Evolutionary conservation across 345 rosid species (phyloP), one percentile per base, ranked within the genome.

Genomic region (Alliaria petiolata): DNA sequence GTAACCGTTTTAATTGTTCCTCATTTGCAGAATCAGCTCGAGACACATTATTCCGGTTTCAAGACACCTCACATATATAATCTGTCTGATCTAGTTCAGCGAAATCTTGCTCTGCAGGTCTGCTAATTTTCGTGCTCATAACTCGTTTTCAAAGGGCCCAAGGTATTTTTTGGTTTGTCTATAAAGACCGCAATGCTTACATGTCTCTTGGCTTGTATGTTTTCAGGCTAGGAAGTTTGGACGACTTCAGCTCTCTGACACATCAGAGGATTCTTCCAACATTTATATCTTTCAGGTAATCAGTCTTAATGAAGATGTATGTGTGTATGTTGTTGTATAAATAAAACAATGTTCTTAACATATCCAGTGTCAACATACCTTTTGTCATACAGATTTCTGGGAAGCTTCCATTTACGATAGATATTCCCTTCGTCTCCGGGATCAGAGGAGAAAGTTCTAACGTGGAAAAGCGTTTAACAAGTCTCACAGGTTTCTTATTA

Each of bases 11-110:
- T 35, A 8, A 40, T 34, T 77, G 15, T 26, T 72, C 19, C 20
- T 71, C 16, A 47, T 61, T 76, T 81, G 59, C 83, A 95, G 96
- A 87, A 81, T 68, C 79, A 68, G 61, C 63, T 85, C 60, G 96
- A 85, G 74, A 78, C 87, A 64, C 99, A 91, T 80, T 88, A 85
- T 82, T 76, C 89, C 38, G 98, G 99, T 70, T 87, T 91, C 86
- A 85, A 83, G 84, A 95, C 98, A 17, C 95, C 90, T 79, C 88
- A 95, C 79, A 83, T 92, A 78, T 86, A 91, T 74, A 95, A 95
- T 82, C 76, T 95, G 70, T 91, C 97, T 76, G 96, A 89, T 84
- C 89, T 91, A 60, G 93, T 95, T 56, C 89, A 71, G 76, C 87
- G 76, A 71, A 80, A 85, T 80, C 90, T 95, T 51, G 95, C 80